Evolutionary conservation across 768 basidiomycete species (phyloP), one percentile per base, ranked within the genome.

Genomic region (Panellus pusillus): DNA sequence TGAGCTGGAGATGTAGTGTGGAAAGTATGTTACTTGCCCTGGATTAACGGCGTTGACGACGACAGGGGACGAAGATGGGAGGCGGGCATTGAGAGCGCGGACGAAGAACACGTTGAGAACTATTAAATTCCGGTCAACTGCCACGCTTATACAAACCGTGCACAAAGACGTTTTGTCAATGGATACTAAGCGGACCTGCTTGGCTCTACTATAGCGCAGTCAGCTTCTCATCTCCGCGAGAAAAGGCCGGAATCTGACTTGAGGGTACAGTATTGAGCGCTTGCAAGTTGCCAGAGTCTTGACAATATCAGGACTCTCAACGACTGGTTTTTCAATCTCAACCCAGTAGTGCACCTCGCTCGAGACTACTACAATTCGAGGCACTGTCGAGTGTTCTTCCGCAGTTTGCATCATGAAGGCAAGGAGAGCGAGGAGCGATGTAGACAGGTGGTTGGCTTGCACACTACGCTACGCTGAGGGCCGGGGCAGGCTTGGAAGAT

Each of bases 61-160:
- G 17, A 77, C 51, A 0, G 68, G 54, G 2, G 63, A 55, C 6
- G 58, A 54, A 44, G 57, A 24, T 2, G 62, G 37, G n/a, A 77
- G 62, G 18, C 63, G 66, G 9, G 62, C 67, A 11, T 61, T 64
- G 1, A 80, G 61, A 2, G 69, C 69, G 14, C 71, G 76, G 29
- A 61, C 65, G 58, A 78, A 75, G 32, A 76, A 60, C 4, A 77
- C 44, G 44, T 74, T 71, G 41, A 78, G 63, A 12, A 78, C 76
- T 79, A 45, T 11, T 27, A 31, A 27, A 32, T 70, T 70, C n/a
- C n/a, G n/a, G n/a, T n/a, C n/a, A n/a, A n/a, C n/a, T n/a, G n/a
- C n/a, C n/a, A n/a, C n/a, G n/a, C n/a, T n/a, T n/a, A n/a, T n/a
- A n/a, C n/a, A n/a, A n/a, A n/a, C n/a, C n/a, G n/a, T n/a, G n/a